These are phyloP conservation scores for Colletotrichum godetiae DNA, from an alignment of 2,329 filamentous ascomycete genomes.

Conservation along the genomic window DNA sequence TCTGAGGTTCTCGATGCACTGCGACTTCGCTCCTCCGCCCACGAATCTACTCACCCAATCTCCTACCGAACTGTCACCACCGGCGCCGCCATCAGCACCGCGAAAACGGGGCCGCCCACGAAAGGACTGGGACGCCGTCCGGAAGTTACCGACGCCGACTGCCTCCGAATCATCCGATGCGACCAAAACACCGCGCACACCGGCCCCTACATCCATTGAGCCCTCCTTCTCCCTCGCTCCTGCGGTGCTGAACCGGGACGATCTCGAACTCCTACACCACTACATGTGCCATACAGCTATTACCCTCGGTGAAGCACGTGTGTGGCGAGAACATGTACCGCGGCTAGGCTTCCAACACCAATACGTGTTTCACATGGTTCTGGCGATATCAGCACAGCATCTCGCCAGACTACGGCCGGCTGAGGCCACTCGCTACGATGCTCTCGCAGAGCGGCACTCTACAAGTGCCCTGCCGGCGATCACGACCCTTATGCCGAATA, in stretches of 20 bases:
- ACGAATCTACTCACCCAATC: background rate
- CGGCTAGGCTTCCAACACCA: conserved; percentile 40
- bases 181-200: conserved; percentile 3
- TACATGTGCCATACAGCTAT: conserved; percentile 38
- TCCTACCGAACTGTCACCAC: conserved; percentile 1
- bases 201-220: background rate
- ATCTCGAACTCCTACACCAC: conserved; percentile 42
- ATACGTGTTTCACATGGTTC: conserved; percentile 40
- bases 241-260: conserved; percentile 34
- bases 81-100: conserved; percentile 10
- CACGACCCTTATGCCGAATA: conserved; percentile 35
- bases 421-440: conserved; percentile 20
- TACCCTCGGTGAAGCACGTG: conserved; percentile 34
- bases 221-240: background rate
- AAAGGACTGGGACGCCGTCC: conserved; percentile 31
- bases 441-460: conserved; percentile 38
- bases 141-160: conserved; percentile 1
- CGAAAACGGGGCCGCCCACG: conserved; percentile 34
- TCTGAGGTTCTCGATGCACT: conserved; percentile 34
- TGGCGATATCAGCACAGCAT: conserved; percentile 40
- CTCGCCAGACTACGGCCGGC: conserved; percentile 30
- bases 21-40: conserved; percentile 31
- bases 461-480: conserved; percentile 35
- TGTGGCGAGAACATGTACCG: conserved; percentile 38
- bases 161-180: conserved; percentile 1